These are phyloP conservation scores for Diaporthe longicolla DNA, from an alignment of 2,329 filamentous ascomycete genomes.

Conservation along the genomic window DNA sequence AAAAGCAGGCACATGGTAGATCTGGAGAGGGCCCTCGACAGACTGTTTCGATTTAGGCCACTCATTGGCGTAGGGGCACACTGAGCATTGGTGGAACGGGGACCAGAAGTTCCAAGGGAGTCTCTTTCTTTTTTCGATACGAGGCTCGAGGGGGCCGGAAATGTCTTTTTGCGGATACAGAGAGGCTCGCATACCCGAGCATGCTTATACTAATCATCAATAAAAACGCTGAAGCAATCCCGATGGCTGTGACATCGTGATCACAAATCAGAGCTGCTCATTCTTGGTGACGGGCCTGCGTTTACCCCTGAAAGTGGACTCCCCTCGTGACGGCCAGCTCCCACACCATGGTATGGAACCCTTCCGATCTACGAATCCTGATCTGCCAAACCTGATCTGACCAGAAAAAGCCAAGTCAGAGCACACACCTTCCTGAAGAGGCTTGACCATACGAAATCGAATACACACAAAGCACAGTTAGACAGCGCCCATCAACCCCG, in stretches of 20 bases:
- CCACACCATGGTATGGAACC: background rate
- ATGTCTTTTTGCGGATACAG: background rate
- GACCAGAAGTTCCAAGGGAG: constrained; percentile 15
- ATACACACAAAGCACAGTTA: background rate
- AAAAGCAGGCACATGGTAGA: background rate
- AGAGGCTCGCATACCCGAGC: constrained; percentile 8
- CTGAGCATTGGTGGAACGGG: constrained; percentile 23
- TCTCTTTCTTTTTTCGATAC: background rate
- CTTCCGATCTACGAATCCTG: background rate
- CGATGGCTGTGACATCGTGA: constrained; percentile 24
- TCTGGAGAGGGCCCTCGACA: constrained; percentile 20
- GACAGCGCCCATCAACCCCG: background rate
- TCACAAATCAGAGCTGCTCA: constrained; percentile 18
- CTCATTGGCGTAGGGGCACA: constrained; percentile 32
- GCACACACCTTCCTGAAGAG: background rate
- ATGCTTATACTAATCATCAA: constrained; percentile 30
- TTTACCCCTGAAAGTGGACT: background rate
- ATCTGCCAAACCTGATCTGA: background rate
- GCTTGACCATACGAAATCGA: background rate
- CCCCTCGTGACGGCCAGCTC: background rate
- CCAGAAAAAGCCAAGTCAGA: background rate
- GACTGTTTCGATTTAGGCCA: constrained; percentile 31
- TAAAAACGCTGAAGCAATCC: constrained; percentile 12
- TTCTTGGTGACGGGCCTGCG: background rate
- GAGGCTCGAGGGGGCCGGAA: background rate